Evolutionary conservation across 1,284 basidiomycete species (phyloP).

Genomic region (Ganoderma multipileum): DNA sequence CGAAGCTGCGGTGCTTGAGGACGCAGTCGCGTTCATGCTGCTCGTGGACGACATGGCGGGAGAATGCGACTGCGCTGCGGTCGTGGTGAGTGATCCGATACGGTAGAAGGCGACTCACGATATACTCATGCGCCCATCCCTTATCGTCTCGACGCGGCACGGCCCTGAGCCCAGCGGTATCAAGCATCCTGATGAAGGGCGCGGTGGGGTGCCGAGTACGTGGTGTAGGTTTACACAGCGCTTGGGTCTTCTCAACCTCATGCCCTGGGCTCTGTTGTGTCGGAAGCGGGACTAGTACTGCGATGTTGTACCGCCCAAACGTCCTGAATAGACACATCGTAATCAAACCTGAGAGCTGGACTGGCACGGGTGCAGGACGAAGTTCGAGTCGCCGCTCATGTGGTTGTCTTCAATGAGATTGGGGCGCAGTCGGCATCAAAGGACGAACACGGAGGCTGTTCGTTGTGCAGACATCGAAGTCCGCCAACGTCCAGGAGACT

Average conservation of each 20-base stretch:
- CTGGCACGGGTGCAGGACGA: not conserved
- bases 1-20: not conserved
- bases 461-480: not conserved
- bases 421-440: not conserved
- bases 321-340: not conserved
- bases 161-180: not conserved
- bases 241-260: not conserved
- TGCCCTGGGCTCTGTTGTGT: not conserved
- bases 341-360: not conserved
- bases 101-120: not conserved
- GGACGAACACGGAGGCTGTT: not conserved
- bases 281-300: too few relatives aligned
- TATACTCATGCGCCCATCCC: not conserved
- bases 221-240: not conserved
- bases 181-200: not conserved
- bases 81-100: not conserved
- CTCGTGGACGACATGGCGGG: not conserved
- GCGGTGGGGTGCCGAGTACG: not conserved
- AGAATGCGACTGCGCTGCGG: not conserved
- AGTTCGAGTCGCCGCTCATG: not conserved
- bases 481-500: not conserved
- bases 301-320: not conserved
- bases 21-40: not conserved
- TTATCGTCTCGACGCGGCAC: not conserved
- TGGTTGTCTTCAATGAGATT: not conserved